Evolutionary conservation across 768 basidiomycete genomes (phyloP), one percentile per base, ranked within the genome.

Genomic region (Rhodotorula taiwanensis): DNA sequence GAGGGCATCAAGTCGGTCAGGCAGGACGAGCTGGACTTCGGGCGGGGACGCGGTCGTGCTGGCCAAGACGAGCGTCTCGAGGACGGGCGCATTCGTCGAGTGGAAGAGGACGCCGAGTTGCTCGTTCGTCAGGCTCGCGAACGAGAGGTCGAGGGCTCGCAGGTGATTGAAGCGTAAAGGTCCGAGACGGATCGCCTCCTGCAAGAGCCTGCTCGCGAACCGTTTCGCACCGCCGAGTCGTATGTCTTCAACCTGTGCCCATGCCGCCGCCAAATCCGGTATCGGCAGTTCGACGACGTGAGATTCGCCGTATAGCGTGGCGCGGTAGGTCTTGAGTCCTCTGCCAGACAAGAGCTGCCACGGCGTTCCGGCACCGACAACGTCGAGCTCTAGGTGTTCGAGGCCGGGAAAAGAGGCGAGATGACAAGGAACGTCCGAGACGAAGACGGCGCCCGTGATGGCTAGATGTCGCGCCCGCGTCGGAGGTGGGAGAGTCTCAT

Each of bases 321-420:
- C 53, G 42, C 52, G 49, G 54, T 31, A 65, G 5, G 27, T 30
- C 2, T 7, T 1, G 3, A 65, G 36, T 23, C 49, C 44, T 2
- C 58, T 58, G 11, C 11, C 16, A 16, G 64, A 65, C 27, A 65
- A 44, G 43, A 65, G 43, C 20, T 45, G 31, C 64, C 64, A 65
- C 5, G 59, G 20, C 42, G 55, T 25, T 7, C 48, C 16, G 15
- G 42, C 49, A 13, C 49, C 52, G 49, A 65, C 43, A 13, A 56
- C 25, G 58, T 65, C 58, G 21, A 65, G 58, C n/a, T 55, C 42
- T 53, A 65, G 64, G 20, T 49, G 43, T 5, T 30, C n/a, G 34
- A 65, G 64, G 27, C 15, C 11, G 0, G 64, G 64, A 54, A 60
- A 65, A 13, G 58, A 52, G 21, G 48, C 7, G 36, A 34, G 54